A percentile compares a stretch with the other conserved stretches of the same genome.
phyloP scores from a whole-genome alignment of 768 basidiomycete genomes.

The Collybia nuda region DNA sequence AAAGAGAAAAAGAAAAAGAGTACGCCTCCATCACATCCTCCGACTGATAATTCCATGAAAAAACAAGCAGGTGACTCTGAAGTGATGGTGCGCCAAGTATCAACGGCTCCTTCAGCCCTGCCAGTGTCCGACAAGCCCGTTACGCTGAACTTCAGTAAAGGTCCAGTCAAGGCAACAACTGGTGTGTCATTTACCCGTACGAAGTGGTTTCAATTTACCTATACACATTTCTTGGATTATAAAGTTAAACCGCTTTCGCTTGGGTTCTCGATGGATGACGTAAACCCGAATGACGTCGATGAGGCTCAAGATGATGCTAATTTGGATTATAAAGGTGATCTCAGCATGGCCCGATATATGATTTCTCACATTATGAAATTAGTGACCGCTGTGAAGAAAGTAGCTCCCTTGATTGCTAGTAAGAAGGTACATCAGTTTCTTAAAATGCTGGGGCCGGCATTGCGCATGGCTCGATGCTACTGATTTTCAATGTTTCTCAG shows the following conservation, averaged over 20 bases:
- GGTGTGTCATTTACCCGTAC: constrained; percentile 16
- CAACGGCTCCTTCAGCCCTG: constrained; percentile 59
- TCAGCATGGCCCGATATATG: neutral
- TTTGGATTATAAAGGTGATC: constrained; percentile 44
- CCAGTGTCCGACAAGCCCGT: constrained; percentile 82
- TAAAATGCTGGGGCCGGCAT: constrained; percentile 1
- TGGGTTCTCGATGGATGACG: constrained; percentile 74
- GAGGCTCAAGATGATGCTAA: constrained; percentile 45
- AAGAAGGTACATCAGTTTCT: constrained; percentile 63
- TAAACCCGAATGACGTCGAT: constrained; percentile 39
- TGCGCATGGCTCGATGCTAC: neutral
- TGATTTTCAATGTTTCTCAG: constrained; percentile 36
- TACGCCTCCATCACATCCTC: constrained; percentile 34
- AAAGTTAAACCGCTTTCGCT: constrained; percentile 40
- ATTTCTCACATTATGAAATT: neutral
- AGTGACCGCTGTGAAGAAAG: constrained; percentile 58
- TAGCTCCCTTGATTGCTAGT: constrained; percentile 80
- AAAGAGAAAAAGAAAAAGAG: constrained; percentile 63
- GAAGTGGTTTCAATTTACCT: no score
- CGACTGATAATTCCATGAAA: neutral
- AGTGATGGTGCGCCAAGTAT: constrained; percentile 30
- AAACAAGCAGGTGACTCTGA: constrained; percentile 18
- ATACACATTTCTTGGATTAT: constrained; percentile 10
- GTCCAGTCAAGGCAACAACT: constrained; percentile 30
- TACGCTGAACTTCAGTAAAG: constrained; percentile 71